These are phyloP conservation scores for Favolaschia claudopus DNA, from an alignment of 768 basidiomycete species.

Conservation along the genomic window DNA sequence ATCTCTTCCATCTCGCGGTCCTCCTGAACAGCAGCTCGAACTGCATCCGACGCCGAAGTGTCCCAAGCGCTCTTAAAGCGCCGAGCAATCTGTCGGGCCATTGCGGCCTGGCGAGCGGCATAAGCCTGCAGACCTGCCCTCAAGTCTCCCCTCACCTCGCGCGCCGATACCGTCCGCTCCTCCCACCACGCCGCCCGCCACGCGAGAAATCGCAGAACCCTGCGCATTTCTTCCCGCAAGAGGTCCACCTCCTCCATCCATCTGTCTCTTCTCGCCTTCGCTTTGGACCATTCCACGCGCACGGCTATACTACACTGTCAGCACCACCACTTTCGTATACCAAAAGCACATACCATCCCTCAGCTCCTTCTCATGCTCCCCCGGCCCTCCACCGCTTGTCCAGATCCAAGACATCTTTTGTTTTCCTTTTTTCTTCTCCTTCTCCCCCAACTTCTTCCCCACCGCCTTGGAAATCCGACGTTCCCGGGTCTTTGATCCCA, in stretches of 20 bases:
- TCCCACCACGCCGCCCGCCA: neutral
- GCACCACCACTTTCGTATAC: neutral
- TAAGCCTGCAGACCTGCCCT: neutral
- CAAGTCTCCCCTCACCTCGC: neutral
- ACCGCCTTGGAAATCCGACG: neutral
- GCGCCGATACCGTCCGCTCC: neutral
- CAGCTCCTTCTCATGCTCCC: neutral
- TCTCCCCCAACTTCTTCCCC: neutral
- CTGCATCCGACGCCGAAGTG: neutral
- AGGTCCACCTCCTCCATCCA: conserved; percentile 5
- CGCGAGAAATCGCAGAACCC: neutral
- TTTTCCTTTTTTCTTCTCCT: neutral
- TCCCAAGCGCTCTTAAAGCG: conserved; percentile 2
- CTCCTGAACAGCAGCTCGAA: neutral
- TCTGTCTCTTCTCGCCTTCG: neutral
- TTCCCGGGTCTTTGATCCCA: neutral
- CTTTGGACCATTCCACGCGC: neutral
- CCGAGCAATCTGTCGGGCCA: neutral
- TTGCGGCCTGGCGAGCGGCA: neutral
- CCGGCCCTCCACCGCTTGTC: neutral
- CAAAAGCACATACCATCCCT: neutral
- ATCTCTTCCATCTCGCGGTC: no score
- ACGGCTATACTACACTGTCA: neutral
- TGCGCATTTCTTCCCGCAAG: neutral
- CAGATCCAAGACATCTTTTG: neutral